Evolutionary conservation across 2,329 filamentous ascomycete genomes (phyloP), one percentile per base, ranked within the genome.

Genomic region (Paracorniculantispora psalliotae): DNA sequence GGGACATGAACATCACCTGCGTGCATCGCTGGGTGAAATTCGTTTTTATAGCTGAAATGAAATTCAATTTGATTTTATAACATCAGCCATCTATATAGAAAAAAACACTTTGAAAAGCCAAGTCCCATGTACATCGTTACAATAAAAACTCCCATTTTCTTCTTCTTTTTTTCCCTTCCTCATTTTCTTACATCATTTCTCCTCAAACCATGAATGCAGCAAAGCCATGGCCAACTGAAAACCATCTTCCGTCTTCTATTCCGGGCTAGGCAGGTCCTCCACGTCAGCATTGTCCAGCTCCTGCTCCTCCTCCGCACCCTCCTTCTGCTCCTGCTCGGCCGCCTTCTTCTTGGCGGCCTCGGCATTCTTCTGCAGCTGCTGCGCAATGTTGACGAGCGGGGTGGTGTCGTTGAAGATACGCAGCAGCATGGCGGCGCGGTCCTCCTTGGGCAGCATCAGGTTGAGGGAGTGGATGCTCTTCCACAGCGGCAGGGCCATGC

Each of bases 371-470:
- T 64, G 71, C 23, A 71, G 71, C 55, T 64, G 71, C 25, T 71
- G 71, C 51, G 70, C 67, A 65, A 83, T 83, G 71, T 94, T 96
- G 63, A 96, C 82, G 50, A 96, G 80, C 4, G 91, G 91, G 0
- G 90, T 88, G 28, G 88, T 88, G 66, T 97, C 93, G 70, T 97
- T 96, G 77, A 88, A 99, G 61, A 99, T 80, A 23, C 94, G 83
- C 63, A 97, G 79, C 66, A 97, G 77, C 91, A 97, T 96, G 1
- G 94, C 94, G 25, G 86, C 88, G 17, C 94, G 85, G 65, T 99
- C 94, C 72, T 99, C 94, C 78, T 99, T 99, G 52, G 94, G 93
- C 69, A 99, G 80, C 94, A 99, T 99, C 57, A 99, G 83, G 72
- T 99, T 99, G 61, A 97, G 81, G 21, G 89, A 93, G 66, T 92